Percentiles rank a stretch among this genome's conserved stretches.
Evolutionary conservation across 2,329 filamentous ascomycete genomes (phyloP).

Genomic region (Claviceps sp.): DNA sequence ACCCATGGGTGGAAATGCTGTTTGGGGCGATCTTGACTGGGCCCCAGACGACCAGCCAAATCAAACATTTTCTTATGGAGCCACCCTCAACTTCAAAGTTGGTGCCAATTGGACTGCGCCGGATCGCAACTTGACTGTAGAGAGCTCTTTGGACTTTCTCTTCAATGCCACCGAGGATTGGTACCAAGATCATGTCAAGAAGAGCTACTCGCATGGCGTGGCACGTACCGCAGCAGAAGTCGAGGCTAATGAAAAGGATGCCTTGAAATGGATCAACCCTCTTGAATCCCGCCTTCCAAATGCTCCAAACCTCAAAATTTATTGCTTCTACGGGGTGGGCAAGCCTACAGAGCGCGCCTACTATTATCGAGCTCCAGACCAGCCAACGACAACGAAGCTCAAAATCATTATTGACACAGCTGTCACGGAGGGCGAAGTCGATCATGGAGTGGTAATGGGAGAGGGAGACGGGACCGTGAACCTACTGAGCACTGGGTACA

Average conservation of each 20-base stretch:
- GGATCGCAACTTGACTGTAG: conserved; percentile 66
- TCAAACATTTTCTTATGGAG: conserved; percentile 63
- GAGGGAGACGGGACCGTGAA: conserved; percentile 96
- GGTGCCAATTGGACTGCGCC: conserved; percentile 50
- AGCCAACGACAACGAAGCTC: conserved; percentile 48
- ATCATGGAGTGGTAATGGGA: conserved; percentile 88
- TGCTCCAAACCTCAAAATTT: conserved; percentile 83
- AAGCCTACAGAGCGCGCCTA: conserved; percentile 90
- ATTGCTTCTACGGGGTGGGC: conserved; percentile 92
- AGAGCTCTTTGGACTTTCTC: conserved; percentile 64
- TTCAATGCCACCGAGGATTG: conserved; percentile 68
- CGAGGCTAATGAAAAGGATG: conserved; percentile 64
- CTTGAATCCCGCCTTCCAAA: conserved; percentile 77
- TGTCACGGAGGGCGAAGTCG: conserved; percentile 45
- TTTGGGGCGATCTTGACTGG: conserved; percentile 85
- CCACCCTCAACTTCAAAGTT: conserved; percentile 69
- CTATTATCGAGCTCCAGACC: conserved; percentile 65
- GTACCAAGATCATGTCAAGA: conserved; percentile 62
- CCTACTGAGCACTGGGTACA: conserved; percentile 82
- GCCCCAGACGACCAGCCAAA: conserved; percentile 75
- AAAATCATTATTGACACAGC: conserved; percentile 63
- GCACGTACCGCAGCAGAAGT: conserved; percentile 71
- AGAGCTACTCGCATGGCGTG: conserved; percentile 77
- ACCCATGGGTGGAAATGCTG: conserved; percentile 78
- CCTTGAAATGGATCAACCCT: conserved; percentile 85